Conservation (phyloP, 805 yeast genomes). For the Pichia insulana region DNA sequence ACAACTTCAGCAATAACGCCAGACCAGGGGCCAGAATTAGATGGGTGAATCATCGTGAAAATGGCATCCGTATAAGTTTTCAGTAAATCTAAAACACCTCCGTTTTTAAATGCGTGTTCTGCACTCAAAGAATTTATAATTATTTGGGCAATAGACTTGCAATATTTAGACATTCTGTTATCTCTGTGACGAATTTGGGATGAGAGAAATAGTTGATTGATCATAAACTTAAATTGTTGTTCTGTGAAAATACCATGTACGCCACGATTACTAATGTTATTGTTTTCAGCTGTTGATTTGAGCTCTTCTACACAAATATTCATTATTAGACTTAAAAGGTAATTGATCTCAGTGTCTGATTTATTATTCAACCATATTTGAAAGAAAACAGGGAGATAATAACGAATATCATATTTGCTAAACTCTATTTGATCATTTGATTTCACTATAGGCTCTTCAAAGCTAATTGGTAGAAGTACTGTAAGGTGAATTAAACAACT, state of each 20-base stretch:
- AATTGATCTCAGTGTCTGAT: conserved; percentile 45
- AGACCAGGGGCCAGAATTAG: conserved; percentile 89
- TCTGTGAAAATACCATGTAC: conserved; percentile 56
- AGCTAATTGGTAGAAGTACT: conserved; percentile 42
- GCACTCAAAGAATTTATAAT: conserved; percentile 60
- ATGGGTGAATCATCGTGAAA: conserved; percentile 83
- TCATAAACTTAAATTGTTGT: conserved; percentile 50
- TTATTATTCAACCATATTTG: conserved; percentile 60
- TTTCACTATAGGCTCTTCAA: conserved; percentile 19
- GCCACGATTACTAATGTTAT: conserved; percentile 30
- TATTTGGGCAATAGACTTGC: conserved; percentile 27
- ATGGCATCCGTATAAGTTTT: conserved; percentile 55
- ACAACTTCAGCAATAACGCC: conserved; percentile 55
- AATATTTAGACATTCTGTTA: conserved; percentile 20
- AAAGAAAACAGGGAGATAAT: conserved; percentile 58
- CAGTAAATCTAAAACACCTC: conserved; percentile 44
- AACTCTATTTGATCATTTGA: conserved; percentile 15
- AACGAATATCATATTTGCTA: conserved; percentile 25
- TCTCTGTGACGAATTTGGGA: conserved; percentile 19
- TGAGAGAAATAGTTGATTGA: conserved; percentile 40
- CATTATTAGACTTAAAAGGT: conserved; percentile 57
- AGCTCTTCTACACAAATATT: conserved; percentile 46
- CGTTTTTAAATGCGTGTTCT: conserved; percentile 29
- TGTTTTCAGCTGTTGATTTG: conserved; percentile 23
- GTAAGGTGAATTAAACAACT: conserved; percentile 44